Percentiles rank a stretch among this genome's conserved stretches.
phyloP scores from a whole-genome alignment of 129 eudicot genomes.

The Erigeron canadensis region DNA sequence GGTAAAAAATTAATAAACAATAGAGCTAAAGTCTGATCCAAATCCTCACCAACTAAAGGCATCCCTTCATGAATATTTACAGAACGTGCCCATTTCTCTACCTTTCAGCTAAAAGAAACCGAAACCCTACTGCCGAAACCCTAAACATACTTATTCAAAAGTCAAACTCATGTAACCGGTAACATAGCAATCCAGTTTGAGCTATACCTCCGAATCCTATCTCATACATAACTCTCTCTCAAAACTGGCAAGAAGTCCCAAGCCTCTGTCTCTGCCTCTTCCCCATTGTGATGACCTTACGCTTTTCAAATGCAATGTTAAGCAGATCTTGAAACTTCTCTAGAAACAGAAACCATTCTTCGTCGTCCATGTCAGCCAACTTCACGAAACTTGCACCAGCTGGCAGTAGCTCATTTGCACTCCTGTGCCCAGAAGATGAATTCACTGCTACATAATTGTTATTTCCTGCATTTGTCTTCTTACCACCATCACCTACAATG shows the following conservation, averaged over 20 bases:
- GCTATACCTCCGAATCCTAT: slow-evolving; percentile 16
- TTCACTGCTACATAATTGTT: slow-evolving; percentile 39
- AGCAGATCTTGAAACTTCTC: slow-evolving; percentile 79
- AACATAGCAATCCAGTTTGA: slow-evolving; percentile 12
- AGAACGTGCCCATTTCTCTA: slow-evolving; percentile 8
- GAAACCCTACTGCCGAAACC: slow-evolving; percentile 21
- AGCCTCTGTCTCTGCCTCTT: slow-evolving; percentile 95
- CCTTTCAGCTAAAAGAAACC: slow-evolving; percentile 7
- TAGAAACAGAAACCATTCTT: slow-evolving; percentile 70
- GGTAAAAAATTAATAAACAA: slow-evolving; percentile 1
- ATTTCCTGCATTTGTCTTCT: slow-evolving; percentile 33
- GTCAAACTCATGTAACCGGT: slow-evolving; percentile 33
- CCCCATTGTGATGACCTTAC: slow-evolving; percentile 55
- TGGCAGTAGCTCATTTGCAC: slow-evolving; percentile 87
- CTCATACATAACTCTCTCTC: slow-evolving; percentile 32
- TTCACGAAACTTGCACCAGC: slow-evolving; percentile 76
- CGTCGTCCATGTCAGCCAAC: slow-evolving; percentile 81
- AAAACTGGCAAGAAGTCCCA: slow-evolving; percentile 99
- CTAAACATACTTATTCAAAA: slow-evolving; percentile 28
- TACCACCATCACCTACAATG: slow-evolving; percentile 54
- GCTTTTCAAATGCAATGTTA: slow-evolving; percentile 54
- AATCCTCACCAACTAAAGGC: slow-evolving; percentile 29
- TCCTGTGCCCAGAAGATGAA: slow-evolving; percentile 83
- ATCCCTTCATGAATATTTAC: slow-evolving; percentile 23
- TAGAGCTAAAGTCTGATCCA: slow-evolving; percentile 5